Conservation (phyloP, 1,284 basidiomycete species). For the Austroboletus niveus region DNA sequence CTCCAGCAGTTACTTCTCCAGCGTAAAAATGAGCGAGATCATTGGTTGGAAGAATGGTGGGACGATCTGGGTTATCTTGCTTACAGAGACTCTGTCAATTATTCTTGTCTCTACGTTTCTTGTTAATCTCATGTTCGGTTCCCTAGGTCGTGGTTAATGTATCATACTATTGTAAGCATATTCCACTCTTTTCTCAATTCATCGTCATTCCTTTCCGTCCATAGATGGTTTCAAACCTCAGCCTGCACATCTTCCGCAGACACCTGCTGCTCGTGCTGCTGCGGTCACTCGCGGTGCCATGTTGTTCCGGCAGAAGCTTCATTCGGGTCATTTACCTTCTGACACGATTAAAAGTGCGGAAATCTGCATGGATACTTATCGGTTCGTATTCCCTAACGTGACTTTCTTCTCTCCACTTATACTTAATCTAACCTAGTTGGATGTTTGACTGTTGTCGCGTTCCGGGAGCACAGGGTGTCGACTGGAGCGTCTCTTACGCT, state of each 20-base stretch:
- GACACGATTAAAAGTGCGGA: constrained; percentile 75
- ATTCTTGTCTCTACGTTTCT: no score
- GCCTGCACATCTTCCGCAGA: constrained; percentile 57
- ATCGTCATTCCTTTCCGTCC: not conserved
- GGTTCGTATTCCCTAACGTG: constrained; percentile 41
- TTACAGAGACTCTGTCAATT: constrained; percentile 72
- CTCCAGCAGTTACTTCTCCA: constrained; percentile 59
- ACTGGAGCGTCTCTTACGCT: constrained; percentile 75
- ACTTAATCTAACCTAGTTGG: constrained; percentile 53
- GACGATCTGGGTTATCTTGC: constrained; percentile 69
- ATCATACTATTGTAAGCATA: constrained; percentile 72
- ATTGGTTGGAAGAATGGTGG: constrained; percentile 87
- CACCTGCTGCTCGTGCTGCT: constrained; percentile 71
- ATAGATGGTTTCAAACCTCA: constrained; percentile 73
- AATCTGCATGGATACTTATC: constrained; percentile 87
- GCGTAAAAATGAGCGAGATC: constrained; percentile 48
- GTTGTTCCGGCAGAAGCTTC: constrained; percentile 68
- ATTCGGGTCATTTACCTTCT: constrained; percentile 64
- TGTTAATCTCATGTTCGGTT: not conserved
- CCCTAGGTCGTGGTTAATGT: constrained; percentile 74
- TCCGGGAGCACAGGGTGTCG: constrained; percentile 66
- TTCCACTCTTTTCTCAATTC: not conserved
- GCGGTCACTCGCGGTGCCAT: constrained; percentile 66
- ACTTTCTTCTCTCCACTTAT: not conserved
- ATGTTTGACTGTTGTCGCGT: constrained; percentile 92